A percentile compares a stretch with the other conserved stretches of the same genome.
These are phyloP conservation scores for Aegilops longissima DNA, from an alignment of 176 grass and related monocot species.

Conservation along the genomic window DNA sequence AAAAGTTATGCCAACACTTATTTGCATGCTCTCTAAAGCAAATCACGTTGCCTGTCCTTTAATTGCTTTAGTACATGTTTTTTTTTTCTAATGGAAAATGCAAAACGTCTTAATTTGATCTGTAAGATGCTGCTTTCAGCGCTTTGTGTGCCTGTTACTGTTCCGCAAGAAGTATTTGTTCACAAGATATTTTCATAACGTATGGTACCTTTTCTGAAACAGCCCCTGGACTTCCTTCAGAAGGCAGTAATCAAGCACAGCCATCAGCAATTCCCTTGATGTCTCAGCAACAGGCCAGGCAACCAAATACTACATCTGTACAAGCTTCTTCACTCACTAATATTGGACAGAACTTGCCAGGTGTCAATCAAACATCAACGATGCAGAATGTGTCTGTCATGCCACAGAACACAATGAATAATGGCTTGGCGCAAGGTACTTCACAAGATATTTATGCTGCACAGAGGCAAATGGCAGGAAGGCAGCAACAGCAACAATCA, in stretches of 20 bases:
- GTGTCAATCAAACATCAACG: slow-evolving; percentile 49
- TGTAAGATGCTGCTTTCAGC: not conserved
- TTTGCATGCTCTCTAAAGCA: not conserved
- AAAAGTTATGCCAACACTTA: not conserved
- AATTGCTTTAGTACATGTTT: not conserved
- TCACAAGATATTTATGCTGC: slow-evolving; percentile 65
- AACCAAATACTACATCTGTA: slow-evolving; percentile 49
- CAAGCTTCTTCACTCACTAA: slow-evolving; percentile 44
- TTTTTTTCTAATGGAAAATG: slow-evolving; percentile 11
- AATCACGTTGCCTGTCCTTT: not conserved
- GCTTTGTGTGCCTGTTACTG: not conserved
- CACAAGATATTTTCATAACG: not conserved
- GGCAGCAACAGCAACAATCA: slow-evolving; percentile 68
- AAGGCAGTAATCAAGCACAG: slow-evolving; percentile 56
- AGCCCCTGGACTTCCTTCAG: slow-evolving; percentile 44
- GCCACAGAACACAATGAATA: slow-evolving; percentile 48
- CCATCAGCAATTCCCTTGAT: slow-evolving; percentile 58
- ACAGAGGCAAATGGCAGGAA: slow-evolving; percentile 68
- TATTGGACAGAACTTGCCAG: slow-evolving; percentile 39
- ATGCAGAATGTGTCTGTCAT: slow-evolving; percentile 54
- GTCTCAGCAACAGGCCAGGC: slow-evolving; percentile 57
- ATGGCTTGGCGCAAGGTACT: slow-evolving; percentile 45
- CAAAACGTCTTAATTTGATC: not conserved
- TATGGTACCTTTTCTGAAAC: slow-evolving; percentile 36
- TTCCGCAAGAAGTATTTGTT: not conserved